phyloP scores from a whole-genome alignment of 2,329 filamentous ascomycete species.

The Hymenoscyphus fructigenus region DNA sequence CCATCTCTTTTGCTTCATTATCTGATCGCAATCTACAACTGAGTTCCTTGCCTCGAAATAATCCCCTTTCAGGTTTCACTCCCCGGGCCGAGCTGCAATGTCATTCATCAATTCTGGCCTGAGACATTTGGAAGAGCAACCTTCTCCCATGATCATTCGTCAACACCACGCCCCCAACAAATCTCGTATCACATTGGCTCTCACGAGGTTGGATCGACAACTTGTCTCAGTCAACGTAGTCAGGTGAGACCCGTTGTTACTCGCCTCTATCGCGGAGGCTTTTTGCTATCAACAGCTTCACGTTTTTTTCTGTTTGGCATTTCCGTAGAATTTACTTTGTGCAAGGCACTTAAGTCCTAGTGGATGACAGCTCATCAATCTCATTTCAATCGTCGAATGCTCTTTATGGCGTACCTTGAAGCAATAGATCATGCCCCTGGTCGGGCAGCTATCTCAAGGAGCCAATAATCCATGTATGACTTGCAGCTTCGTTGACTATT shows the following conservation, averaged over 20 bases:
- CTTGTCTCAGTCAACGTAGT: neutral
- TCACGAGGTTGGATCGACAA: conserved; percentile 5
- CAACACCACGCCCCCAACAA: neutral
- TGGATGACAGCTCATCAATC: neutral
- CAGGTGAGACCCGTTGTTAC: conserved; percentile 9
- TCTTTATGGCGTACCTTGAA: conserved; percentile 20
- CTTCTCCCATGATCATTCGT: conserved; percentile 9
- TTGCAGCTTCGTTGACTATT: conserved; percentile 1
- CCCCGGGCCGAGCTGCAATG: neutral
- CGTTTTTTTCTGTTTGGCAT: neutral
- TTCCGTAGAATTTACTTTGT: neutral
- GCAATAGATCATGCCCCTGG: neutral
- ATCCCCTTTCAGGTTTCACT: neutral
- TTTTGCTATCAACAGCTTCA: neutral
- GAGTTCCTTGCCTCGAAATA: neutral
- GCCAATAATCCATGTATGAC: neutral
- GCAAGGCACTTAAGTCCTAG: neutral
- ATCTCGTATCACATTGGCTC: conserved; percentile 8
- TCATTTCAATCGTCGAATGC: conserved; percentile 24
- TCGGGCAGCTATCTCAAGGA: conserved; percentile 17
- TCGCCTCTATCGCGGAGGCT: neutral
- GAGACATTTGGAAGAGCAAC: conserved; percentile 10
- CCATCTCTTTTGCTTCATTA: too few relatives aligned
- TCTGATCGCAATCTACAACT: too few relatives aligned
- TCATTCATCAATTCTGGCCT: conserved; percentile 5